Base-by-base conservation (phyloP, 805 yeast genomes). In the Lachancea meyersii region DNA sequence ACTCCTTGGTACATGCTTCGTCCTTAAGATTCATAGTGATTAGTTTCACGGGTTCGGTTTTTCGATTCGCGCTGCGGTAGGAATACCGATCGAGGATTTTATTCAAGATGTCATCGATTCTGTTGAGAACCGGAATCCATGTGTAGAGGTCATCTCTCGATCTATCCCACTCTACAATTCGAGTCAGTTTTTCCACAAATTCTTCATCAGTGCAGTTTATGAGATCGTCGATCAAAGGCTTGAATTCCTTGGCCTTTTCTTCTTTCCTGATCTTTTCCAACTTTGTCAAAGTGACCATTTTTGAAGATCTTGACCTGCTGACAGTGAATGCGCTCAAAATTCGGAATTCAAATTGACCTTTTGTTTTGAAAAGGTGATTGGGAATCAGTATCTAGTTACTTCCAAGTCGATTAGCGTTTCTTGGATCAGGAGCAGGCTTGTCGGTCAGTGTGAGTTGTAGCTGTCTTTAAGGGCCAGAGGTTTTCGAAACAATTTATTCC, bases 101-200 rank as follows among this genome's bases (percentile, higher is more conserved):
- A 40, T 79, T 83, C 41, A 86, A 65, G 5, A 86, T 71, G 10
- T 68, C 72, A 57, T 89, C 96, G 55, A 89, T 77, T 52, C 81
- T 70, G 60, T 87, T 83, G 52, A 91, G 67, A 1, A 86, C 77
- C 0, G 82, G 74, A 22, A 85, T 75, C 93, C 95, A 89, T 46
- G 80, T 80, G 47, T 73, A 73, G 26, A 91, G 62, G 51, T 86
- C 83, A 28, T 83, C 85, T 47, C 78, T 69, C 7, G 86, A 81
- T 19, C 80, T 65, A 23, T 73, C 73, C 87, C 87, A 80, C 14
- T 52, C 57, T 46, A 69, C 52, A 46, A 74, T 67, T 2, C 47
- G 48, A 11, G 55, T 55, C 40, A 79, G 55, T 32, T 63, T 54
- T 3, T 48, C 45, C 1, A 79, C 66, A 36, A 81, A 68, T 10